phyloP scores from a whole-genome alignment of 2,329 filamentous ascomycete genomes.

The Proliferodiscus dingleyae region DNA sequence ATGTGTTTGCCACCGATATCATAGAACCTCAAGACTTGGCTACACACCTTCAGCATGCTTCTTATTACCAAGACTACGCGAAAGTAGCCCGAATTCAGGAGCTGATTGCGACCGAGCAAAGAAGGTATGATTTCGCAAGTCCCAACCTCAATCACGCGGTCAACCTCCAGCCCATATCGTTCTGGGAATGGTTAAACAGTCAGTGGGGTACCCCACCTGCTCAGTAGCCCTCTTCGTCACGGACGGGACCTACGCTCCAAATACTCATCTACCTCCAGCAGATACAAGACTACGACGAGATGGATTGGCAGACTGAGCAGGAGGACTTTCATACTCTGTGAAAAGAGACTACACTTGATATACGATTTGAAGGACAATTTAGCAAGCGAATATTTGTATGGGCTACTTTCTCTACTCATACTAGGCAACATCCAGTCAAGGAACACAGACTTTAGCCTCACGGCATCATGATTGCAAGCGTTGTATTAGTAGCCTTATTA shows the following conservation, averaged over 20 bases:
- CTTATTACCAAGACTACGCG: slow-evolving; percentile 38
- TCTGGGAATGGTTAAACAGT: slow-evolving; percentile 50
- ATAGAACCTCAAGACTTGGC: slow-evolving; percentile 21
- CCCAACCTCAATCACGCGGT: slow-evolving; percentile 55
- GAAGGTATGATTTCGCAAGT: slow-evolving; percentile 59
- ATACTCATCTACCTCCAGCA: too few relatives aligned
- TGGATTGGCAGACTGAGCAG: neutral
- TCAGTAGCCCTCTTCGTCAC: neutral
- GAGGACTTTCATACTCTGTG: neutral
- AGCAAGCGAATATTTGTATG: too few relatives aligned
- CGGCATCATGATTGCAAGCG: too few relatives aligned
- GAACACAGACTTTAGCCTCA: too few relatives aligned
- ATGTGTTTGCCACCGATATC: slow-evolving; percentile 17
- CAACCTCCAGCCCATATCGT: slow-evolving; percentile 43
- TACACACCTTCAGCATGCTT: slow-evolving; percentile 16
- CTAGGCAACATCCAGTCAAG: too few relatives aligned
- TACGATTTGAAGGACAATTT: too few relatives aligned
- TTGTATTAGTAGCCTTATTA: too few relatives aligned
- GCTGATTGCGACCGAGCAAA: slow-evolving; percentile 62
- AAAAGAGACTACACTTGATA: too few relatives aligned
- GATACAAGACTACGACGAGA: neutral
- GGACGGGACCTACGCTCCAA: too few relatives aligned
- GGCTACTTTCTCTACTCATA: too few relatives aligned
- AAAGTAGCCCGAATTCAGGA: slow-evolving; percentile 53
- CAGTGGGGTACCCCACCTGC: slow-evolving; percentile 36